Evolutionary conservation across 2,329 filamentous ascomycete species (phyloP), one percentile per base, ranked within the genome.

Genomic region (Epichloe glyceriae): DNA sequence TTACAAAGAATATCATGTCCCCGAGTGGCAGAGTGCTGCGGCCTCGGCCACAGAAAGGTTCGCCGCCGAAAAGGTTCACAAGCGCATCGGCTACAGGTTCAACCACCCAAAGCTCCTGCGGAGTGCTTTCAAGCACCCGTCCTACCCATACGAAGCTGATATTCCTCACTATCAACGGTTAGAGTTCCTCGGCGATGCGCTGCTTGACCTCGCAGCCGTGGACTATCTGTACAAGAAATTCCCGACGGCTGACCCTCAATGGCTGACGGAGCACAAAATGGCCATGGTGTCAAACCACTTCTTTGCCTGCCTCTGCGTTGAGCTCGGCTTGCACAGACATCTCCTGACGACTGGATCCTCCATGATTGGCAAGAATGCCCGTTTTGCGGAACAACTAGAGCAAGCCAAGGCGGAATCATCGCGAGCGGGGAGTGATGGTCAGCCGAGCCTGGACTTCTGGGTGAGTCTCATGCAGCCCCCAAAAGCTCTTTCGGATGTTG

Each of bases 271-370:
- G 67, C 91, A 97, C 74, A 97, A 97, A 70, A 96, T 94, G 83
- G 88, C 90, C n/a, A 96, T 98, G 87, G 90, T 93, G 0, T 93
- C 88, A 49, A 98, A 98, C 69, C 89, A 90, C 54, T 98, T 97
- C 62, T 75, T 96, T 1, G 88, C 86, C 1, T 87, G 83, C 17
- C 72, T 97, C 3, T 85, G 85, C 53, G 87, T 94, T 3, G 76
- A 80, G 46, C 76, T 97, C 0, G 83, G 79, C 0, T 84, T 97
- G 50, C 82, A 96, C 62, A 78, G 73, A 46, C 83, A 91, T 62
- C 69, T 97, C 15, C 76, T 80, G 0, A 68, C 74, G 5, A 73
- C 85, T 8, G 71, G 69, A 3, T 58, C 67, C 0, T 30, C 55
- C 0, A 57, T 69, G 0, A 65, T 73, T 35, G 67, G 64, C 17